These are phyloP conservation scores for Dissophora globulifera DNA, from an alignment of 192 early-diverging fungal genomes.

Conservation along the genomic window DNA sequence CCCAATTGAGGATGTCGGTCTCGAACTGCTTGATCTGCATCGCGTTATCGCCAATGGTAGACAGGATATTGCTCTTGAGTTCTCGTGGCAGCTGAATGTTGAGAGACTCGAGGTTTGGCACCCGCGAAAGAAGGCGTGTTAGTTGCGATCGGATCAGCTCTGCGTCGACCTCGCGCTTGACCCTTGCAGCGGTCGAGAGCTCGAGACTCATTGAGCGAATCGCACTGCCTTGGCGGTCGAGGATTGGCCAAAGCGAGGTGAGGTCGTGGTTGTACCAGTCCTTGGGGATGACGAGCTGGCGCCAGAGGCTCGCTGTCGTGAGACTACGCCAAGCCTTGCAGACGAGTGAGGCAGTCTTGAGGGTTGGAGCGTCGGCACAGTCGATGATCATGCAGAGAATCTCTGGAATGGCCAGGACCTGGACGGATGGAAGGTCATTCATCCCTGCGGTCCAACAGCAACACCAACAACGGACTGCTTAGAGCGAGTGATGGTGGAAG, in stretches of 20 bases:
- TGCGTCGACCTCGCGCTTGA: background rate
- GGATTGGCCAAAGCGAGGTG: constrained; percentile 18
- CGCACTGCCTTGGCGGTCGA: constrained; percentile 21
- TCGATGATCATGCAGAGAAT: constrained; percentile 31
- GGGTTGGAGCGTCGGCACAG: background rate
- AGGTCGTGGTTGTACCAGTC: constrained; percentile 40
- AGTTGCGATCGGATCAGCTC: constrained; percentile 11
- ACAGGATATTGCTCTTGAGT: constrained; percentile 18
- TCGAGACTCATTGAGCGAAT: constrained; percentile 12
- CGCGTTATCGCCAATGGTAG: background rate
- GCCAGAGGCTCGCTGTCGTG: constrained; percentile 3
- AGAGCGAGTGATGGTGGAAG: no score
- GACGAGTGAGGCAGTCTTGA: constrained; percentile 21
- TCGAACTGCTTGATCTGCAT: constrained; percentile 20
- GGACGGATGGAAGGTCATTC: constrained; percentile 11
- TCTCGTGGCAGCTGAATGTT: constrained; percentile 21
- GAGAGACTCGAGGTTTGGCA: constrained; percentile 31
- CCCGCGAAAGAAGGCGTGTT: constrained; percentile 10
- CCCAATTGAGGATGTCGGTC: constrained; percentile 27
- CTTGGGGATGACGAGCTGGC: constrained; percentile 26
- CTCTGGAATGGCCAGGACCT: constrained; percentile 38
- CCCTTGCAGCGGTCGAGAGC: constrained; percentile 5
- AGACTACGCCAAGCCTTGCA: constrained; percentile 24
- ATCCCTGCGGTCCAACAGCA: constrained; percentile 9
- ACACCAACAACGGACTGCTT: no score